Base-by-base conservation (phyloP, 805 yeast species). In the Suhomyces tanzawaensis region DNA sequence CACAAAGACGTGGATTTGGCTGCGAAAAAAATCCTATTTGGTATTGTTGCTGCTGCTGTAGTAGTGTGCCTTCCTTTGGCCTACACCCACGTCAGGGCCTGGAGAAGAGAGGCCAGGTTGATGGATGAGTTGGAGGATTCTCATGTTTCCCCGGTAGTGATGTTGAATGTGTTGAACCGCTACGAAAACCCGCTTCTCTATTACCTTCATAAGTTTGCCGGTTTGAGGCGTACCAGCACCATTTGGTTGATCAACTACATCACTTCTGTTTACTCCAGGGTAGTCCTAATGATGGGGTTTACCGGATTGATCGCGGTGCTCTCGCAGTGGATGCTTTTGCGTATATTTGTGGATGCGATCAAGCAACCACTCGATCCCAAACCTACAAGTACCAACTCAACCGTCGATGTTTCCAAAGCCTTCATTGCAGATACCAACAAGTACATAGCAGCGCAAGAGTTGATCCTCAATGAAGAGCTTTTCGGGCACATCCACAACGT, bases 401-500 rank as follows among this genome's bases (percentile, higher is more conserved):
- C n/a, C n/a, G n/a, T n/a, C n/a, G n/a, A 24, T 15, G 13, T 19
- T 5, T 22, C 40, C 3, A 17, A 18, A 3, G 23, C 8, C 11
- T 45, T 39, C 26, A 17, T 45, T 15, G 42, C 41, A n/a, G 32
- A 44, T 4, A 78, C 89, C 0, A 88, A 88, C 51, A 40, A 37
- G 0, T 77, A 76, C 40, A 62, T 90, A 6, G 47, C 57, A 4
- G 36, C 45, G 0, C 72, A 80, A 28, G 81, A 85, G 52, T 45
- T 46, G 1, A 55, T 55, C 3, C 59, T 89, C 22, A 93, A 93
- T 57, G 62, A 70, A 3, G 75, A 80, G 25, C 45, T 88, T 12
- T 77, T 90, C 44, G 85, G 85, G 0, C 76, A 85, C 77, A 70
- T 86, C 1, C 68, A 71, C 36, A 65, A 68, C 1, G 72, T 88